A percentile compares a stretch with the other conserved stretches of the same genome.
Conservation (phyloP, 1,139 yeast species). For the Kluyveromyces sp. region DNA sequence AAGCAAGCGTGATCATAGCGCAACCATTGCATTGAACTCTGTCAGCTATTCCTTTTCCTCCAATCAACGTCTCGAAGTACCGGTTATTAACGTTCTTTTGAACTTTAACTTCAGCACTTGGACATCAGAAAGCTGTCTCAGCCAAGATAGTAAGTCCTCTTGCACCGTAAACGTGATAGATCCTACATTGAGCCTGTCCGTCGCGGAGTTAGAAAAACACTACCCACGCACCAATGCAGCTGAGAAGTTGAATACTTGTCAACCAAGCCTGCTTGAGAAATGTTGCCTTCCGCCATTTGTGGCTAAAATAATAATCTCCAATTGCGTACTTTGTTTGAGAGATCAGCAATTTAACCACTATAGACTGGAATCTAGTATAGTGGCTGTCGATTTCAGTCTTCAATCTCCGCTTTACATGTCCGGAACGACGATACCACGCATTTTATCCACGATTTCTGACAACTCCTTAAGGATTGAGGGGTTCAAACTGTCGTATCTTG, state of each 20-base stretch:
- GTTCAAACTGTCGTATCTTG: background rate
- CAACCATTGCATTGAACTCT: constrained; percentile 26
- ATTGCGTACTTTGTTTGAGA: background rate
- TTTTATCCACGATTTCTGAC: background rate
- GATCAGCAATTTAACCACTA: background rate
- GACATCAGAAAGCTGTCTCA: no score
- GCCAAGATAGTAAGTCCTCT: constrained; percentile 12
- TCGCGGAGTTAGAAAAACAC: constrained; percentile 14
- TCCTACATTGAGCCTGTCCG: constrained; percentile 23
- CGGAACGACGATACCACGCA: background rate
- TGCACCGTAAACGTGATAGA: constrained; percentile 26
- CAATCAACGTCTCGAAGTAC: constrained; percentile 21
- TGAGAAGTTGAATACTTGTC: no score
- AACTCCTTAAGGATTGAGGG: background rate
- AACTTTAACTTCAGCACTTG: constrained; percentile 23
- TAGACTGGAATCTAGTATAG: background rate
- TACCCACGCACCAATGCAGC: no score
- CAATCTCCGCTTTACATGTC: background rate
- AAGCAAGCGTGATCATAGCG: background rate
- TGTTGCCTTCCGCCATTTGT: background rate
- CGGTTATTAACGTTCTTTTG: constrained; percentile 24
- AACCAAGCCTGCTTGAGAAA: no score
- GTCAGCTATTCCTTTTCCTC: constrained; percentile 16
- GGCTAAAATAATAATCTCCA: background rate
- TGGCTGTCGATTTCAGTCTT: background rate